phyloP scores from a whole-genome alignment of 2,329 filamentous ascomycete species.

The Calonectria ilicicola region DNA sequence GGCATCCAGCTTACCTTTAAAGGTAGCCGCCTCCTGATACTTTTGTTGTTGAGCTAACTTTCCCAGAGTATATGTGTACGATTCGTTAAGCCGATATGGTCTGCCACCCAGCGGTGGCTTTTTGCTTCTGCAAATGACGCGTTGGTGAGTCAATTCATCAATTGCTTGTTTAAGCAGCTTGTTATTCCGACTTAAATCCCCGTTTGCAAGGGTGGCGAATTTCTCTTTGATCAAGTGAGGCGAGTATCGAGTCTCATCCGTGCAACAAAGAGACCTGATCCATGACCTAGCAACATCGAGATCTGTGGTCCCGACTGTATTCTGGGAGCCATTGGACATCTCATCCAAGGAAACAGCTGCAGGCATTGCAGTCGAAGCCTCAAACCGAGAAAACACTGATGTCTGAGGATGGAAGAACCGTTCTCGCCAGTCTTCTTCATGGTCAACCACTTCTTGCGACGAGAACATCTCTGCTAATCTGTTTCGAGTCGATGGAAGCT shows the following conservation, averaged over 20 bases:
- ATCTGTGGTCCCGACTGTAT: constrained; percentile 37
- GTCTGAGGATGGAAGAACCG: constrained; percentile 66
- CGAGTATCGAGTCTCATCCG: constrained; percentile 61
- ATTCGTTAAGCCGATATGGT: constrained; percentile 72
- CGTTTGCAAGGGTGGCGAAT: constrained; percentile 61
- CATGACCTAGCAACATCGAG: constrained; percentile 66
- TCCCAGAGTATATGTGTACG: constrained; percentile 67
- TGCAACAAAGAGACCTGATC: constrained; percentile 70
- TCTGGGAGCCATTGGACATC: constrained; percentile 13
- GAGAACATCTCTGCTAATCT: constrained; percentile 58
- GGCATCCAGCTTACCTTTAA: constrained; percentile 71
- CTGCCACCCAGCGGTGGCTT: constrained; percentile 68
- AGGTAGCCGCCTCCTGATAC: constrained; percentile 67
- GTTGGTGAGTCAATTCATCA: constrained; percentile 59
- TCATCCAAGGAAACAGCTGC: constrained; percentile 50
- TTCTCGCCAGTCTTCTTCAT: constrained; percentile 63
- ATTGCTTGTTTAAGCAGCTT: constrained; percentile 61
- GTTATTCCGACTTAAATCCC: constrained; percentile 54
- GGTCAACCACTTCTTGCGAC: constrained; percentile 50
- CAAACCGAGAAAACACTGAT: constrained; percentile 69
- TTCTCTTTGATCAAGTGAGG: constrained; percentile 61
- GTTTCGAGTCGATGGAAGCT: constrained; percentile 61
- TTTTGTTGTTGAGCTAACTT: constrained; percentile 67
- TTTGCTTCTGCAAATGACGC: constrained; percentile 71
- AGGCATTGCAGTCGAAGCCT: constrained; percentile 63